Percentiles rank a stretch among this genome's conserved stretches.
Evolutionary conservation across 139 green algal species (phyloP).

Genomic region (Nannochloris sp.): DNA sequence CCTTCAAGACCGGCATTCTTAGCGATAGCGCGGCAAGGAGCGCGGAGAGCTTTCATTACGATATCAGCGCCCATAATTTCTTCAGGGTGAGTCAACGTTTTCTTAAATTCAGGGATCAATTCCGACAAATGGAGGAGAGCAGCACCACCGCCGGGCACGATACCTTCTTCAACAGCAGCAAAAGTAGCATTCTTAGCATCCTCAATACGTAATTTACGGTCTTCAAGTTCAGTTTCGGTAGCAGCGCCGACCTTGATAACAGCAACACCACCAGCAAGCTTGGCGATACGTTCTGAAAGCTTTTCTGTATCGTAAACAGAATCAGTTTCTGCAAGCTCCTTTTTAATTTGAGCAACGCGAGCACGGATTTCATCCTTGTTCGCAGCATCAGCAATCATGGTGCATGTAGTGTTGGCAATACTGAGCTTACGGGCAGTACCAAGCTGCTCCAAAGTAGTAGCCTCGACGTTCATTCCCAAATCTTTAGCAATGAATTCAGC

Average conservation of each 20-base stretch:
- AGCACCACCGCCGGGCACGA: conserved; percentile 84
- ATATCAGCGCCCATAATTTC: conserved; percentile 92
- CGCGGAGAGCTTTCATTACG: conserved; percentile 76
- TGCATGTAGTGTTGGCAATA: conserved; percentile 66
- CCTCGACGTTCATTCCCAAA: conserved; percentile 75
- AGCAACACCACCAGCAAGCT: conserved; percentile 92
- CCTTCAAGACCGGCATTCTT: conserved; percentile 87
- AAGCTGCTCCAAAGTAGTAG: conserved; percentile 78
- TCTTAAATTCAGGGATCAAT: conserved; percentile 74
- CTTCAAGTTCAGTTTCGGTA: conserved; percentile 97
- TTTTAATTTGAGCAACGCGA: conserved; percentile 90
- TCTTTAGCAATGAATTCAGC: conserved; percentile 96
- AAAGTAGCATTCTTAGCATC: conserved; percentile 99
- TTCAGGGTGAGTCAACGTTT: conserved; percentile 71
- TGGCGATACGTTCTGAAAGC: conserved; percentile 96
- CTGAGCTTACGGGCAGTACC: conserved; percentile 87
- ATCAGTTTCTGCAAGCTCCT: conserved; percentile 93
- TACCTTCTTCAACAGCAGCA: conserved; percentile 92
- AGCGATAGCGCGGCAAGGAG: conserved; percentile 62
- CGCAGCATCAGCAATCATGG: conserved; percentile 89
- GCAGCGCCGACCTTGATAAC: conserved; percentile 98
- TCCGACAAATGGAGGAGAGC: conserved; percentile 89
- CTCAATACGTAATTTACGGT: conserved; percentile 98
- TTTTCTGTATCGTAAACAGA: conserved; percentile 98
- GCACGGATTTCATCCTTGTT: conserved; percentile 95